phyloP scores from a whole-genome alignment of 2,329 filamentous ascomycete genomes.

The Diaporthe sp. region DNA sequence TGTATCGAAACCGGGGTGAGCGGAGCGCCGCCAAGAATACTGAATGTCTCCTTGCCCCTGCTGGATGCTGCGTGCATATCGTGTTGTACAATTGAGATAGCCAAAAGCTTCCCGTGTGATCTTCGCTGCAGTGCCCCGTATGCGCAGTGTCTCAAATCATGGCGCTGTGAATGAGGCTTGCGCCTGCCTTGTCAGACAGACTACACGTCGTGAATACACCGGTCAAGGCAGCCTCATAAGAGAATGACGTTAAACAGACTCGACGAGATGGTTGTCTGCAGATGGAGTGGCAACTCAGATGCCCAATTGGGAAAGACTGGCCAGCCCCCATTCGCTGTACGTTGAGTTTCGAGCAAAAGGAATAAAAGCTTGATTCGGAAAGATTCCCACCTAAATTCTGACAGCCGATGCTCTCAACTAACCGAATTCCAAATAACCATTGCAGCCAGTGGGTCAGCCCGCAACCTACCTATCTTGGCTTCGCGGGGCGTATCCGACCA shows the following conservation, averaged over 20 bases:
- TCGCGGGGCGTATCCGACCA: neutral
- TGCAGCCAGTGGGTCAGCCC: neutral
- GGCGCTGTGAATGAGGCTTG: neutral
- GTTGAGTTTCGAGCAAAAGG: neutral
- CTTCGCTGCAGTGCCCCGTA: neutral
- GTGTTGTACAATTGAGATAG: constrained; percentile 18
- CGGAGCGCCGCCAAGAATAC: neutral
- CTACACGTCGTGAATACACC: neutral
- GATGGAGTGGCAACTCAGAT: constrained; percentile 1
- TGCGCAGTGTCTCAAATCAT: constrained; percentile 23
- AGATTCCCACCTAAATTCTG: constrained; percentile 17
- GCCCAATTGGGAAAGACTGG: constrained; percentile 22
- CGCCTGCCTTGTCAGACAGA: constrained; percentile 5
- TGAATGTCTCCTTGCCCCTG: neutral
- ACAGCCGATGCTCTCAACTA: neutral
- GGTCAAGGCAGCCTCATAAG: constrained; percentile 5
- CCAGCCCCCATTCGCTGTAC: constrained; percentile 6
- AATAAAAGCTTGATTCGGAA: constrained; percentile 21
- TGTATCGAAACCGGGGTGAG: neutral
- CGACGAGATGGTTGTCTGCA: constrained; percentile 2
- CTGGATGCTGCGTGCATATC: neutral
- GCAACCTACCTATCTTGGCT: constrained; percentile 11
- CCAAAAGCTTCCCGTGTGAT: constrained; percentile 28
- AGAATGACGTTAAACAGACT: constrained; percentile 8
- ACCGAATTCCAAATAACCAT: constrained; percentile 32